These are phyloP conservation scores for Exidia glandulosa DNA, from an alignment of 768 basidiomycete species.

Conservation along the genomic window DNA sequence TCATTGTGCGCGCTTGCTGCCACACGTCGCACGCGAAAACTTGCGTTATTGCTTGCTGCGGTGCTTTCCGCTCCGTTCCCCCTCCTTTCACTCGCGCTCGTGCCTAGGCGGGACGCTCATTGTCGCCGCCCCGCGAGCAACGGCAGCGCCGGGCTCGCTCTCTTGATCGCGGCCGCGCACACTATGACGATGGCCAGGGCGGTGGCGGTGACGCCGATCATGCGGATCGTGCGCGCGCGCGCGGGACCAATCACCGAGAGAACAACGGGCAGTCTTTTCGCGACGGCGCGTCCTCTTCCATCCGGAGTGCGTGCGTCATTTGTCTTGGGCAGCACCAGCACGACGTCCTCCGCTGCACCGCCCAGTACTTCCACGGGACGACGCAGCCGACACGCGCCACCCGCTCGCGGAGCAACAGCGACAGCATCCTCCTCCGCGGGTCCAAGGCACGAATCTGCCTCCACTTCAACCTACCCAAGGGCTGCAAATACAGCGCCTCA, in stretches of 20 bases:
- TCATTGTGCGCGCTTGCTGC: too few species aligned
- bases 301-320: constrained; percentile 15
- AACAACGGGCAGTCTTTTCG: background rate
- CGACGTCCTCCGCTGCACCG: constrained; percentile 12
- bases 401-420: constrained; percentile 8
- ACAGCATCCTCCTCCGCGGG: constrained; percentile 9
- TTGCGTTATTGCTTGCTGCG: too few species aligned
- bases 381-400: constrained; percentile 7
- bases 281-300: background rate
- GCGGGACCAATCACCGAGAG: too few species aligned
- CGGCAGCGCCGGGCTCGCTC: too few species aligned
- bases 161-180: too few species aligned
- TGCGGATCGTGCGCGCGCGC: background rate
- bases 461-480: constrained; percentile 23
- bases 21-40: too few species aligned
- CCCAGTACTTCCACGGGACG: constrained; percentile 14
- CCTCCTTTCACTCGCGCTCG: too few species aligned
- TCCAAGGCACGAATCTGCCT: constrained; percentile 19
- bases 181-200: background rate
- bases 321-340: constrained; percentile 24
- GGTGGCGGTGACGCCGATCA: background rate
- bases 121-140: too few species aligned
- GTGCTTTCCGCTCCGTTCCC: too few species aligned
- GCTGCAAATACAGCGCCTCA: constrained; percentile 12
- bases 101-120: too few species aligned